Evolutionary conservation across 306 rosid genomes (phyloP), one percentile per base, ranked within the genome.

Genomic region (Quercus berberidifolia): DNA sequence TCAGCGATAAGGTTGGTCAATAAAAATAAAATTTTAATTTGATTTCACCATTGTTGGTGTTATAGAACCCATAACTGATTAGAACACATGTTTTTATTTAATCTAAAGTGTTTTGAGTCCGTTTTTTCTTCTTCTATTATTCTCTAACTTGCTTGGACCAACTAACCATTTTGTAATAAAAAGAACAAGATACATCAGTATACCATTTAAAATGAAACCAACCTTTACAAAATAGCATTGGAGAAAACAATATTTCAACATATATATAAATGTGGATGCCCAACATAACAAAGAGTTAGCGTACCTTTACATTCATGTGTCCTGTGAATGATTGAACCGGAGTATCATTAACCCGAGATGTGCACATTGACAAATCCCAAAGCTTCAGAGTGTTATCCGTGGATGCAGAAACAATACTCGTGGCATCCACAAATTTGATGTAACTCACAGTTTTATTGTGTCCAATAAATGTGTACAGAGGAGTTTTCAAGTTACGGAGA

Each of bases 401-500:
- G 81, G 99, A 96, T 1, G 99, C 83, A 51, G 99, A 96, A 80
- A 90, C 97, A 51, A 96, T 90, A 78, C 69, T 93, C 41, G 11
- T 83, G 5, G 83, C 28, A 79, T 93, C 98, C 31, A 93, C 88
- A 85, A 91, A 96, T 84, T 93, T 96, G 79, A 96, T 85, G 76
- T 89, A 82, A 86, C 99, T 96, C 87, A 96, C 99, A 17, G 99
- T 96, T 84, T 96, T 96, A 74, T 84, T 82, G 70, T 96, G 99
- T 60, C 99, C 99, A 31, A 84, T 78, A 58, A 96, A 89, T 74
- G 97, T 93, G 85, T 89, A 93, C 14, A 96, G 90, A 21, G 99
- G 99, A 75, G 70, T 74, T 81, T 81, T 87, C 14, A 89, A 69
- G 84, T 87, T 96, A 71, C 98, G 99, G 52, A 90, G 91, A 84